Percentiles rank a stretch among this genome's conserved stretches.
phyloP scores from a whole-genome alignment of 352 stramenopile genomes.

The Peronospora destructor region DNA sequence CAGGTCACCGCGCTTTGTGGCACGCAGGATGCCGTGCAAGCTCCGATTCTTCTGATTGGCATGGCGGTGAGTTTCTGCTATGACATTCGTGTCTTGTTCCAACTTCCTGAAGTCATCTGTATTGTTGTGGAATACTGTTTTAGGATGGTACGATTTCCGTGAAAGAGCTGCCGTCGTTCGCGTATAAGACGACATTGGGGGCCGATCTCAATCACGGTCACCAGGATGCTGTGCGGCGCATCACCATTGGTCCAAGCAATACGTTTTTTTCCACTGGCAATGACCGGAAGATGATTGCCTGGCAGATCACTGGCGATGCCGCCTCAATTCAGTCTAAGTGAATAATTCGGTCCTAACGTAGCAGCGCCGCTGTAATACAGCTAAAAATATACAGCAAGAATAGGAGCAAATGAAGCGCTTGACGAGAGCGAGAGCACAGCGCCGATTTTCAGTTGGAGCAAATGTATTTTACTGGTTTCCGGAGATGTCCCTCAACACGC shows the following conservation, averaged over 20 bases:
- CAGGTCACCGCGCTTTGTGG: constrained; percentile 72
- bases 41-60: constrained; percentile 71
- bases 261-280: constrained; percentile 80
- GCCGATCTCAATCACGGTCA: constrained; percentile 61
- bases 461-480: neutral
- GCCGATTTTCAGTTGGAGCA: neutral
- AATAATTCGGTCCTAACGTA: constrained; percentile 9
- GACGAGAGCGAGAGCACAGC: constrained; percentile 8
- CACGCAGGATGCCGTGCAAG: constrained; percentile 53
- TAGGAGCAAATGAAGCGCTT: constrained; percentile 7
- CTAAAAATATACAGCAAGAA: constrained; percentile 18
- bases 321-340: constrained; percentile 61
- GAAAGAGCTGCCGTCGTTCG: constrained; percentile 78
- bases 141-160: constrained; percentile 74
- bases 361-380: constrained; percentile 13
- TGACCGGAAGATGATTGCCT: constrained; percentile 79
- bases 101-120: constrained; percentile 6
- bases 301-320: constrained; percentile 77
- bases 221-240: constrained; percentile 68
- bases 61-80: constrained; percentile 40
- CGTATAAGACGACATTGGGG: constrained; percentile 75
- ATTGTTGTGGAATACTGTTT: constrained; percentile 9
- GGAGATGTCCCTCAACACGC: constrained; percentile 12
- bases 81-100: neutral
- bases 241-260: constrained; percentile 62